Evolutionary conservation across 108 stramenopile genomes (phyloP).

Genomic region (Epithemia pelagica): DNA sequence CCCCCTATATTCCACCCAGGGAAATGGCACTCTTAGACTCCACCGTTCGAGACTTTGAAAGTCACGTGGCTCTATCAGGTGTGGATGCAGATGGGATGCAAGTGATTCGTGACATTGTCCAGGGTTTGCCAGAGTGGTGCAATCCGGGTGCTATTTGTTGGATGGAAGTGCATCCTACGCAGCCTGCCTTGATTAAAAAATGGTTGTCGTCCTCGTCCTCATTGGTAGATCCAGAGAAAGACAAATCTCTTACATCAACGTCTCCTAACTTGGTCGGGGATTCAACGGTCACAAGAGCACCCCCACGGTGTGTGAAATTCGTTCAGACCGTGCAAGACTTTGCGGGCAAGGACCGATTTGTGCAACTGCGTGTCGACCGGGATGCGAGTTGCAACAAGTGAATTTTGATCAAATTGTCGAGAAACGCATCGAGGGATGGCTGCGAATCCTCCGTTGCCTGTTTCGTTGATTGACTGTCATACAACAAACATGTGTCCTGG

Average conservation of each 20-base stretch:
- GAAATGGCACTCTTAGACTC: constrained; percentile 62
- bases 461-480: no score
- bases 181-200: constrained; percentile 46
- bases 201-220: constrained; percentile 12
- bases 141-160: constrained; percentile 43
- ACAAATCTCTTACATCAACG: no score
- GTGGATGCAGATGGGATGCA: constrained; percentile 84
- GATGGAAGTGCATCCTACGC: constrained; percentile 87
- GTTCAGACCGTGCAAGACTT: constrained; percentile 45
- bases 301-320: constrained; percentile 4
- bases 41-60: constrained; percentile 76
- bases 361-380: constrained; percentile 52
- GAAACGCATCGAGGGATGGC: no score
- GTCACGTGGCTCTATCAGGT: constrained; percentile 73
- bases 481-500: no score
- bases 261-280: no score
- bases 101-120: constrained; percentile 73
- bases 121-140: constrained; percentile 51
- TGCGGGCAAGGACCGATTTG: constrained; percentile 71
- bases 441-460: no score
- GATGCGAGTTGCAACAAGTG: no score
- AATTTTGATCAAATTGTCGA: no score
- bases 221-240: no score
- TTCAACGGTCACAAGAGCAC: background rate
- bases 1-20: constrained; percentile 85